Conservation (phyloP, 495 filamentous ascomycete species). For the Penicillium macrosclerotiorum region DNA sequence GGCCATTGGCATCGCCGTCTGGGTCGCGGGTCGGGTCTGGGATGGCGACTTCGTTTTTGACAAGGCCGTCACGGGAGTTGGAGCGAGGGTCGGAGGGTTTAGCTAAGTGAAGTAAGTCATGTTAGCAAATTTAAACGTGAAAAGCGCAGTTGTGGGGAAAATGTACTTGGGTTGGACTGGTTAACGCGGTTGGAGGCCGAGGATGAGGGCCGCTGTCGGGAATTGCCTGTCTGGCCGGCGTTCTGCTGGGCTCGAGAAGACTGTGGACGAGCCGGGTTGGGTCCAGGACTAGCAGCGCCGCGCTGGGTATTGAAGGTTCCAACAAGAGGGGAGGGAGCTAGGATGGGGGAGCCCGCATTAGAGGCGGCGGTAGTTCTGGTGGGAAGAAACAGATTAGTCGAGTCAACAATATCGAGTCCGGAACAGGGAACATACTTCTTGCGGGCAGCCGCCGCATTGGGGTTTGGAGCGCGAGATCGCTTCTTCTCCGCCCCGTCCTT, state of each 20-base stretch:
- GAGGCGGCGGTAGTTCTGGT: conserved; percentile 52
- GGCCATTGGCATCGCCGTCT: conserved; percentile 26
- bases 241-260: conserved; percentile 69
- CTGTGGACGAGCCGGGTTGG: conserved; percentile 48
- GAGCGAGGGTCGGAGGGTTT: conserved; percentile 38
- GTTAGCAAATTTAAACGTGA: not conserved
- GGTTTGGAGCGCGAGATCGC: conserved; percentile 60
- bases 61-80: conserved; percentile 28
- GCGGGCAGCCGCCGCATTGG: conserved; percentile 58
- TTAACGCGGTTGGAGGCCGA: conserved; percentile 53
- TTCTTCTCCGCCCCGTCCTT: conserved; percentile 69
- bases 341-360: conserved; percentile 60
- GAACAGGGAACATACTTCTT: conserved; percentile 58
- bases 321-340: conserved; percentile 70
- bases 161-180: conserved; percentile 29
- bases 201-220: conserved; percentile 57
- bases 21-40: conserved; percentile 28
- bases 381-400: conserved; percentile 9
- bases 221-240: conserved; percentile 54
- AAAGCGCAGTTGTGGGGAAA: not conserved
- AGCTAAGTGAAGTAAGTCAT: conserved; percentile 21
- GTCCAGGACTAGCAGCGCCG: conserved; percentile 47
- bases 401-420: not conserved
- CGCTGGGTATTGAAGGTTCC: conserved; percentile 53
- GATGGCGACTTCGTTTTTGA: conserved; percentile 29